Conservation (phyloP, 2,329 filamentous ascomycete species). For the Cytospora piceicola region DNA sequence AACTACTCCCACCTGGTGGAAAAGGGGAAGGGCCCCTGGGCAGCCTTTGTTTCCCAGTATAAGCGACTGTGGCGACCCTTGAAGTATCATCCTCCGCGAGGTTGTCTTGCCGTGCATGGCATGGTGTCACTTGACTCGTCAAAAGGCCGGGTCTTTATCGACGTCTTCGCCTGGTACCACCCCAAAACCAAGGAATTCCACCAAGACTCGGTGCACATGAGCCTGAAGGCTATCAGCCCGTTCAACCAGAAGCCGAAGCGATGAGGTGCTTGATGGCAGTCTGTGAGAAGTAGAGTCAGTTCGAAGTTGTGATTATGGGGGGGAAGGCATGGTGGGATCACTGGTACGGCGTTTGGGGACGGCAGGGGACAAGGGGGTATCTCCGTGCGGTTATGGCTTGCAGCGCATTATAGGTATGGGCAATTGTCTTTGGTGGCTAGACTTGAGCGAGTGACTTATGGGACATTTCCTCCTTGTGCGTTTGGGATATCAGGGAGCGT, state of each 20-base stretch:
- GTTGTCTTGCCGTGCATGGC: constrained; percentile 57
- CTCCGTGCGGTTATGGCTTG: background rate
- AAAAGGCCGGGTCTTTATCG: constrained; percentile 52
- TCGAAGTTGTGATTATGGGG: background rate
- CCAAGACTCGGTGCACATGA: constrained; percentile 41
- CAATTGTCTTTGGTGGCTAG: constrained; percentile 4
- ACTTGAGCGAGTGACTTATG: constrained; percentile 10
- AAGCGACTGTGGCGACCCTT: constrained; percentile 51
- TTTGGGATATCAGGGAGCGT: constrained; percentile 28
- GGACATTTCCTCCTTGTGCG: constrained; percentile 4
- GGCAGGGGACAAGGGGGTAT: background rate
- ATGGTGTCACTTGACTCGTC: constrained; percentile 57
- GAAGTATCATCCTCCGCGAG: constrained; percentile 50
- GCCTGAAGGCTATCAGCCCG: constrained; percentile 40
- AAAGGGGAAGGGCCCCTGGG: constrained; percentile 43
- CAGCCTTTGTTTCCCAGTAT: constrained; percentile 37
- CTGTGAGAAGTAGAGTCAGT: background rate
- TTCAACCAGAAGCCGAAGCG: constrained; percentile 26
- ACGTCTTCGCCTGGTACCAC: constrained; percentile 59
- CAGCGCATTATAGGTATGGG: constrained; percentile 5
- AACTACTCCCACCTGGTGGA: constrained; percentile 32
- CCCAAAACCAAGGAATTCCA: constrained; percentile 56
- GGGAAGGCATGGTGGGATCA: background rate
- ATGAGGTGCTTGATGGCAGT: background rate
- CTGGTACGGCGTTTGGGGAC: constrained; percentile 17